These are phyloP conservation scores for Adansonia grandidieri DNA, from an alignment of 441 rosid species.

Conservation along the genomic window DNA sequence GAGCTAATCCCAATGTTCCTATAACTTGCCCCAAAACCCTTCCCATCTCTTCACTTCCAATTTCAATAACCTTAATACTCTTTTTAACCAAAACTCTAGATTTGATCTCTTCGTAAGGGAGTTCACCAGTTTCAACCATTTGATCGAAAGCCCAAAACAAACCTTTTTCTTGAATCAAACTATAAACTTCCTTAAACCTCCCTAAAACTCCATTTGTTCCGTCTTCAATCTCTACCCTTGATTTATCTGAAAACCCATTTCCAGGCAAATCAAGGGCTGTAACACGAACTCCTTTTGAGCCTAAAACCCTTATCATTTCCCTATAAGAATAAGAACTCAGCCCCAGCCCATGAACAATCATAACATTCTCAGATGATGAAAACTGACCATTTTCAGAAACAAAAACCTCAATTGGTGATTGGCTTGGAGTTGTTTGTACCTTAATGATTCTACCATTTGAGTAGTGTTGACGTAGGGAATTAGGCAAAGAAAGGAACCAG, in stretches of 20 bases:
- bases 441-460: slow-evolving; percentile 74
- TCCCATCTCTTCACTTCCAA: slow-evolving; percentile 75
- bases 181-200: slow-evolving; percentile 67
- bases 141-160: slow-evolving; percentile 94
- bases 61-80: slow-evolving; percentile 55
- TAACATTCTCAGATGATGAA: slow-evolving; percentile 51
- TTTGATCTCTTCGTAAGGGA: slow-evolving; percentile 74
- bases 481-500: slow-evolving; percentile 74
- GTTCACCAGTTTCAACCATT: slow-evolving; percentile 87
- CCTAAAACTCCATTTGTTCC: slow-evolving; percentile 56
- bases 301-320: slow-evolving; percentile 48
- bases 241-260: slow-evolving; percentile 88
- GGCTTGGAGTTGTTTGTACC: slow-evolving; percentile 53
- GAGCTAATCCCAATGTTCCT: slow-evolving; percentile 68
- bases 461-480: slow-evolving; percentile 73
- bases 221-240: slow-evolving; percentile 58
- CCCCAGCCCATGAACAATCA: slow-evolving; percentile 84
- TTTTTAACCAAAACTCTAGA: slow-evolving; percentile 43
- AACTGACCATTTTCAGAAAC: slow-evolving; percentile 50
- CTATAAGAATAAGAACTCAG: slow-evolving; percentile 76
- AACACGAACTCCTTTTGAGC: slow-evolving; percentile 66
- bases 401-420: slow-evolving; percentile 66
- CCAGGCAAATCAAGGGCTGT: slow-evolving; percentile 88
- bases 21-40: slow-evolving; percentile 73
- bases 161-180: slow-evolving; percentile 81